Percentiles rank a stretch among this genome's conserved stretches.
These are phyloP conservation scores for Hericium erinaceus DNA, from an alignment of 768 basidiomycete genomes.

Conservation along the genomic window DNA sequence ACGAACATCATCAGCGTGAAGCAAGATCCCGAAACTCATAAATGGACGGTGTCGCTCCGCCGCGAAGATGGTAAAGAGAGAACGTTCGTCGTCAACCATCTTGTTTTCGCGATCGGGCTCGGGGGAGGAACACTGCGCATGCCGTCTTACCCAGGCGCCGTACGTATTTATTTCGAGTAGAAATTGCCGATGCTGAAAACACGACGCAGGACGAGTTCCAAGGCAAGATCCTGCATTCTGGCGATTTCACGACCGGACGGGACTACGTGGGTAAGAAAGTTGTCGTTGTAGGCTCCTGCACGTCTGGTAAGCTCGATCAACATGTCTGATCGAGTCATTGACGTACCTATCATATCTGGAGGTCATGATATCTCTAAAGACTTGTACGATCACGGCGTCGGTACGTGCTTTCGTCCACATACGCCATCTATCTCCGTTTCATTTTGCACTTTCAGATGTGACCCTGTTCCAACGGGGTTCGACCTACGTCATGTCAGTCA, in stretches of 20 bases:
- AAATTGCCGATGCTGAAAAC: neutral
- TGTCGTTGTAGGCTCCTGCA: conserved; percentile 29
- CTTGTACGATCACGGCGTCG: conserved; percentile 20
- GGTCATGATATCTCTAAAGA: conserved; percentile 27
- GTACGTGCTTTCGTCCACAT: neutral
- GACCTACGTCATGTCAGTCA: conserved; percentile 27
- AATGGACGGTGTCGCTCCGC: conserved; percentile 12
- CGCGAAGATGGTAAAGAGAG: conserved; percentile 5
- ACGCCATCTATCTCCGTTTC: neutral
- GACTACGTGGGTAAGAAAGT: conserved; percentile 30
- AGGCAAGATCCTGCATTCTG: conserved; percentile 25
- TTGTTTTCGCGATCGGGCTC: conserved; percentile 26
- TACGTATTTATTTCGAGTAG: neutral
- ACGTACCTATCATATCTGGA: neutral
- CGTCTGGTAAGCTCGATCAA: conserved; percentile 10
- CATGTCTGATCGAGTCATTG: neutral
- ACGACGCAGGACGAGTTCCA: conserved; percentile 22
- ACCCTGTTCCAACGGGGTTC: conserved; percentile 23
- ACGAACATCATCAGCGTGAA: conserved; percentile 12
- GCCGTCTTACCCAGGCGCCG: conserved; percentile 16
- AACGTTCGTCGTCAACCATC: conserved; percentile 16
- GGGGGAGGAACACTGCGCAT: conserved; percentile 24
- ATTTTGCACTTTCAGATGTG: conserved; percentile 7
- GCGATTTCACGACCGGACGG: conserved; percentile 19
- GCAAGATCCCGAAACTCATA: conserved; percentile 11